Evolutionary conservation across 148 eudicot genomes (phyloP).

Genomic region (Rheum nobile): DNA sequence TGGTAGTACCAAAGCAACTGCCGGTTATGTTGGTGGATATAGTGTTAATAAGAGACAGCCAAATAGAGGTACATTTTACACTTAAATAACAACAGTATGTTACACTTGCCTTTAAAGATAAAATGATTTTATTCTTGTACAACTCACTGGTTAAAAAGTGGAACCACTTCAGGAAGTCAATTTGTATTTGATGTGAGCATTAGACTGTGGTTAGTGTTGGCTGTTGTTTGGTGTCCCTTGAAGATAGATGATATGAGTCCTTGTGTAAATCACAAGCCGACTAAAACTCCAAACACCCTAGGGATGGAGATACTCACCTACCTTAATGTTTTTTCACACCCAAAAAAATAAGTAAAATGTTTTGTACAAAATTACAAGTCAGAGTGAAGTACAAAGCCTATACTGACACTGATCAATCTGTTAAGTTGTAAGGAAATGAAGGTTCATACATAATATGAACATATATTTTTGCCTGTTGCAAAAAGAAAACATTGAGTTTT

Average conservation of each 20-base stretch:
- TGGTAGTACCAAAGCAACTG: conserved; percentile 31
- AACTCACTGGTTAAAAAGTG: background rate
- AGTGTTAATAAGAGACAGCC: conserved; percentile 41
- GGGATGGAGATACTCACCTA: background rate
- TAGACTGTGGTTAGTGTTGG: no score
- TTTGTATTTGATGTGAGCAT: no score
- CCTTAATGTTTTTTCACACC: background rate
- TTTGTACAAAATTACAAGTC: background rate
- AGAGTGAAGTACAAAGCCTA: background rate
- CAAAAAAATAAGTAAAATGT: background rate
- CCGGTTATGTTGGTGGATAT: conserved; percentile 52
- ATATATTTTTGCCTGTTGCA: background rate
- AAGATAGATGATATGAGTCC: no score
- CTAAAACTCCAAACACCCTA: background rate
- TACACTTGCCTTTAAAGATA: background rate
- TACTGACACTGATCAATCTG: background rate
- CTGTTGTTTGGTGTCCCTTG: no score
- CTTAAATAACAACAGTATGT: background rate
- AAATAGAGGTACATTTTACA: conserved; percentile 43
- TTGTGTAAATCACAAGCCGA: background rate
- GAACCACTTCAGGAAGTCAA: background rate
- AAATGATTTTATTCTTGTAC: conserved; percentile 3
- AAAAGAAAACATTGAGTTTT: background rate
- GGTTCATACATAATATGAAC: background rate
- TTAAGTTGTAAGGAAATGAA: background rate